These are phyloP conservation scores for Amanita pallidorosea DNA, from an alignment of 768 basidiomycete genomes.

Conservation along the genomic window DNA sequence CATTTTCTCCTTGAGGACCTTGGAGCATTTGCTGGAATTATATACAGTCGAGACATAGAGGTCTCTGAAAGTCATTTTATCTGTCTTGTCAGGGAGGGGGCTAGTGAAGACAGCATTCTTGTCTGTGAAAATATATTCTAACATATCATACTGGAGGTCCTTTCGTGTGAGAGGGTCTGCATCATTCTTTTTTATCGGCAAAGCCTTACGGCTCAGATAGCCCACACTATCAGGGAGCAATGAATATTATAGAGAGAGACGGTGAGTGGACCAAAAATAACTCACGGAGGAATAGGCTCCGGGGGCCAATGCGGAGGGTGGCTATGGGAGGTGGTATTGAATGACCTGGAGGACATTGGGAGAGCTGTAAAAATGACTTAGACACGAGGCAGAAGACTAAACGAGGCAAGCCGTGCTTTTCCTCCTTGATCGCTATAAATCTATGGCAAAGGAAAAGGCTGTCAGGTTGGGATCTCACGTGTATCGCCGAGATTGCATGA, in stretches of 20 bases:
- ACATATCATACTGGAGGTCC: conserved; percentile 82
- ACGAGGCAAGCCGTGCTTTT: conserved; percentile 8
- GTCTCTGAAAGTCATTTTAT: conserved; percentile 66
- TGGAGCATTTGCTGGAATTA: conserved; percentile 76
- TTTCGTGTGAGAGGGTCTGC: conserved; percentile 75
- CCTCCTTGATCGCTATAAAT: conserved; percentile 7
- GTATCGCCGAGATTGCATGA: conserved; percentile 16
- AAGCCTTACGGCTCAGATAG: conserved; percentile 55
- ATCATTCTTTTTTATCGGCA: conserved; percentile 75
- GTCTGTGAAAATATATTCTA: conserved; percentile 71
- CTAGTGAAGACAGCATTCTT: conserved; percentile 59
- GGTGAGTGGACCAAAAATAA: conserved; percentile 9
- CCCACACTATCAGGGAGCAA: conserved; percentile 29
- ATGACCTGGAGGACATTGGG: conserved; percentile 38
- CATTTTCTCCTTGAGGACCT: conserved; percentile 85
- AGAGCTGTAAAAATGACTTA: conserved; percentile 13
- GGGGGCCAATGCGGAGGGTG: conserved; percentile 29
- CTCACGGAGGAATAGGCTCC: conserved; percentile 46
- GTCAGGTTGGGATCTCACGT: conserved; percentile 25
- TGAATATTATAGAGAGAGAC: conserved; percentile 5
- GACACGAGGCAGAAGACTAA: conserved; percentile 24
- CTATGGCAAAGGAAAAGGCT: conserved; percentile 13
- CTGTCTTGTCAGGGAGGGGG: conserved; percentile 36
- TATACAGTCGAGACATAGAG: conserved; percentile 77
- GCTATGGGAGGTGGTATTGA: conserved; percentile 18